phyloP scores from a whole-genome alignment of 371 early-diverging fungal species.

The Syncephalastrum contaminatum region DNA sequence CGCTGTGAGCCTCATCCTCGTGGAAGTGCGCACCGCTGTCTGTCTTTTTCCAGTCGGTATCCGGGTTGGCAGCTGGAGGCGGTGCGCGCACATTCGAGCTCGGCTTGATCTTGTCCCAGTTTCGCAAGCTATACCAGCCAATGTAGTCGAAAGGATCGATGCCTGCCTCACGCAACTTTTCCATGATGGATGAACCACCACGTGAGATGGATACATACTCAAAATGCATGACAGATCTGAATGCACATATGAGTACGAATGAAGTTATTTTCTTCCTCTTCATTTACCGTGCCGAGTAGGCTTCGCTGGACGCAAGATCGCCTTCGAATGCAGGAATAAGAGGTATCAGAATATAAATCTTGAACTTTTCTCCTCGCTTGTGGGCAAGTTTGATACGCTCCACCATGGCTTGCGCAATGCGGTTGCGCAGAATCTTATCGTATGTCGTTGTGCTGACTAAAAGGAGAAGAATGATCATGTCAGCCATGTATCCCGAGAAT shows the following conservation, averaged over 20 bases:
- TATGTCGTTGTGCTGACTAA: constrained; percentile 42
- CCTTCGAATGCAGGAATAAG: constrained; percentile 90
- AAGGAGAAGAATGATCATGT: not conserved
- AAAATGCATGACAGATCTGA: constrained; percentile 72
- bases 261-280: not conserved
- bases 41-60: constrained; percentile 1
- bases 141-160: constrained; percentile 76
- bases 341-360: constrained; percentile 86
- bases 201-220: constrained; percentile 84
- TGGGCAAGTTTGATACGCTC: constrained; percentile 81
- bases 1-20: constrained; percentile 10
- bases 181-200: constrained; percentile 71
- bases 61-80: no score
- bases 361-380: constrained; percentile 63
- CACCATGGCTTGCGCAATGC: constrained; percentile 64
- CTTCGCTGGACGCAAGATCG: constrained; percentile 73
- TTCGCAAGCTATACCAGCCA: constrained; percentile 75
- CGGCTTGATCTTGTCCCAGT: constrained; percentile 58
- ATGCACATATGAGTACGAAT: not conserved
- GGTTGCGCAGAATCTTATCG: constrained; percentile 45
- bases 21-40: constrained; percentile 16
- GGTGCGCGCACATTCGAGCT: not conserved
- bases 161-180: constrained; percentile 61
- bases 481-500: not conserved
- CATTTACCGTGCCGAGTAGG: constrained; percentile 63